A percentile compares a stretch with the other conserved stretches of the same genome.
phyloP scores from a whole-genome alignment of 768 basidiomycete genomes.

The Phlegmacium glaucopus region DNA sequence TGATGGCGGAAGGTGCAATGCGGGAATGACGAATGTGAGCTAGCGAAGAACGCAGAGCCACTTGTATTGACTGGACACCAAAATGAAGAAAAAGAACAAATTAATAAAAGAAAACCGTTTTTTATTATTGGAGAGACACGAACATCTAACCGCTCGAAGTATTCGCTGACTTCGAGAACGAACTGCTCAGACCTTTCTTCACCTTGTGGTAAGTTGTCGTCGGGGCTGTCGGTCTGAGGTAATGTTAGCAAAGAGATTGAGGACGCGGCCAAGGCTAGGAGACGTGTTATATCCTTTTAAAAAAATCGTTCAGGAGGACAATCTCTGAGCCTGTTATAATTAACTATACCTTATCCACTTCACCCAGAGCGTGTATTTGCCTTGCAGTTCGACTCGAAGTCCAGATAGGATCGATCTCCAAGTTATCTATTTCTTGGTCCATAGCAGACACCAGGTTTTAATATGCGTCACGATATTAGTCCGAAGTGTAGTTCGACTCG shows the following conservation, averaged over 20 bases:
- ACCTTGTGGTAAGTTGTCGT: slow-evolving; percentile 69
- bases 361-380: slow-evolving; percentile 76
- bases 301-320: background rate
- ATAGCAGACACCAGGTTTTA: slow-evolving; percentile 22
- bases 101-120: background rate
- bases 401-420: slow-evolving; percentile 78
- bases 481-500: no score
- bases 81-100: slow-evolving; percentile 5
- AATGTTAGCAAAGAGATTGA: slow-evolving; percentile 76
- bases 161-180: slow-evolving; percentile 80
- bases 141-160: slow-evolving; percentile 81
- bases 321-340: background rate
- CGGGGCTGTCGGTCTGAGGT: slow-evolving; percentile 75
- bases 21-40: slow-evolving; percentile 80
- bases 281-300: slow-evolving; percentile 68
- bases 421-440: slow-evolving; percentile 30
- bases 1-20: slow-evolving; percentile 86
- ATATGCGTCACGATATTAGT: slow-evolving; percentile 9
- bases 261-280: slow-evolving; percentile 72
- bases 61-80: slow-evolving; percentile 61
- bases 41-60: slow-evolving; percentile 70
- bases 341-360: slow-evolving; percentile 69
- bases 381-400: slow-evolving; percentile 75
- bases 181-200: slow-evolving; percentile 85
- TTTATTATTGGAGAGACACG: slow-evolving; percentile 17